Evolutionary conservation across 2,329 filamentous ascomycete species (phyloP).

Genomic region (Westerdykella ornata): DNA sequence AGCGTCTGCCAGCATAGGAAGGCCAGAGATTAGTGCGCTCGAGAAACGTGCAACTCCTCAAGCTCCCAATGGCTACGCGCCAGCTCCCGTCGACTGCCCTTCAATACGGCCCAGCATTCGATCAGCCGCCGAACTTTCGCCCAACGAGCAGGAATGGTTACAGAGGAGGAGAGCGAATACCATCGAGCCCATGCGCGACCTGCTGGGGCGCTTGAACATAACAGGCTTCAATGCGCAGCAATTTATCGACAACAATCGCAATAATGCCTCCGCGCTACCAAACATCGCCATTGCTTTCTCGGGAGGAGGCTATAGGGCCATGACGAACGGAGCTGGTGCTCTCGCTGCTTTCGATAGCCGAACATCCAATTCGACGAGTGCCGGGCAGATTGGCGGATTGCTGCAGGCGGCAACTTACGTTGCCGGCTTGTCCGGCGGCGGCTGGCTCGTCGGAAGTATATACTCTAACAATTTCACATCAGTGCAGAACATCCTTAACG

Average conservation of each 20-base stretch:
- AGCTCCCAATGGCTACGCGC: conserved; percentile 64
- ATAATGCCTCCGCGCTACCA: conserved; percentile 53
- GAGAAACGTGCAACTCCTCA: conserved; percentile 46
- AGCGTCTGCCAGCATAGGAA: conserved; percentile 26
- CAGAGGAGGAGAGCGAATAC: conserved; percentile 64
- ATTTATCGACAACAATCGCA: conserved; percentile 59
- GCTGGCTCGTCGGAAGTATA: conserved; percentile 78
- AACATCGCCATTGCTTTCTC: conserved; percentile 73
- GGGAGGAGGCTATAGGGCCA: conserved; percentile 79
- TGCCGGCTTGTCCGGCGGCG: conserved; percentile 72
- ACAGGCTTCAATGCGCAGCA: conserved; percentile 65
- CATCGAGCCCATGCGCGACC: conserved; percentile 64
- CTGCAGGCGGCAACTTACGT: conserved; percentile 77
- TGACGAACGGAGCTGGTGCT: conserved; percentile 75
- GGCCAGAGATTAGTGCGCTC: conserved; percentile 11
- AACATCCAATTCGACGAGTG: conserved; percentile 53
- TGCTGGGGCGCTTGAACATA: conserved; percentile 67
- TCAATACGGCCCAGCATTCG: conserved; percentile 62
- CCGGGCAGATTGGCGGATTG: conserved; percentile 70
- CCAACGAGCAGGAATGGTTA: conserved; percentile 69
- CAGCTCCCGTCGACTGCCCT: conserved; percentile 62
- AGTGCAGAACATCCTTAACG: conserved; percentile 51
- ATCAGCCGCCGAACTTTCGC: conserved; percentile 55
- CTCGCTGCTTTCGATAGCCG: conserved; percentile 72
- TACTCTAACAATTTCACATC: conserved; percentile 73